Percentiles rank a stretch among this genome's conserved stretches.
phyloP scores from a whole-genome alignment of 495 filamentous ascomycete genomes.

The Xylaria intraflava region DNA sequence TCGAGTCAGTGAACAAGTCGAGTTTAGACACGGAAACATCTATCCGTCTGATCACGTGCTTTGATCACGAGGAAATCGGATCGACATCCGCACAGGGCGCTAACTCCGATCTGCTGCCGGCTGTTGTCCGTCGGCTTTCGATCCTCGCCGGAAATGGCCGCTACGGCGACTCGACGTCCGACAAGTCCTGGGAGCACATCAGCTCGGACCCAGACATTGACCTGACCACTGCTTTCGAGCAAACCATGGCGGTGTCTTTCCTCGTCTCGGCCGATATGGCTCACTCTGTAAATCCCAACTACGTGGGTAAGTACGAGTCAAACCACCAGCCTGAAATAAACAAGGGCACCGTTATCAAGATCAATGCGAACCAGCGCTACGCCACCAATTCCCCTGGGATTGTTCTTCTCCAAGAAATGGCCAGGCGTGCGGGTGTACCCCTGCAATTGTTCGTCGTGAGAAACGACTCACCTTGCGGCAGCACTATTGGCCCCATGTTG shows the following conservation, averaged over 20 bases:
- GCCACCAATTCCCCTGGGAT: conserved; percentile 94
- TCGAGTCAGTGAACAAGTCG: conserved; percentile 55
- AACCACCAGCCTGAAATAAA: conserved; percentile 93
- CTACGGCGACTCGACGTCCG: conserved; percentile 32
- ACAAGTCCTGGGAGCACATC: conserved; percentile 47
- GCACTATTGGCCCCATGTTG: conserved; percentile 95
- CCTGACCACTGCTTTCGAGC: conserved; percentile 77
- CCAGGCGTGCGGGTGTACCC: conserved; percentile 62
- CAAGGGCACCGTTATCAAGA: conserved; percentile 89
- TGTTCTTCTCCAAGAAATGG: conserved; percentile 81
- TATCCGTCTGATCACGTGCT: conserved; percentile 85
- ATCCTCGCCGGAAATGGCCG: conserved; percentile 52
- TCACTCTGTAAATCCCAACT: conserved; percentile 92
- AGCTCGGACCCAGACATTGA: conserved; percentile 46
- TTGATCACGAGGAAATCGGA: conserved; percentile 98
- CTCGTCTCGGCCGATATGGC: conserved; percentile 97
- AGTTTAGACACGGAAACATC: conserved; percentile 66
- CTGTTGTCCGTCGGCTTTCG: conserved; percentile 80
- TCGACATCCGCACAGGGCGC: conserved; percentile 88
- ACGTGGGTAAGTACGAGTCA: conserved; percentile 80
- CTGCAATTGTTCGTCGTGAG: conserved; percentile 93
- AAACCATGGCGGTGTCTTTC: conserved; percentile 87
- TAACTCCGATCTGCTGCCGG: conserved; percentile 83
- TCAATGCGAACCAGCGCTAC: conserved; percentile 96
- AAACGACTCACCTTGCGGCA: conserved; percentile 90